phyloP scores from a whole-genome alignment of 2,329 filamentous ascomycete genomes.

The Botrytis pseudocinerea region DNA sequence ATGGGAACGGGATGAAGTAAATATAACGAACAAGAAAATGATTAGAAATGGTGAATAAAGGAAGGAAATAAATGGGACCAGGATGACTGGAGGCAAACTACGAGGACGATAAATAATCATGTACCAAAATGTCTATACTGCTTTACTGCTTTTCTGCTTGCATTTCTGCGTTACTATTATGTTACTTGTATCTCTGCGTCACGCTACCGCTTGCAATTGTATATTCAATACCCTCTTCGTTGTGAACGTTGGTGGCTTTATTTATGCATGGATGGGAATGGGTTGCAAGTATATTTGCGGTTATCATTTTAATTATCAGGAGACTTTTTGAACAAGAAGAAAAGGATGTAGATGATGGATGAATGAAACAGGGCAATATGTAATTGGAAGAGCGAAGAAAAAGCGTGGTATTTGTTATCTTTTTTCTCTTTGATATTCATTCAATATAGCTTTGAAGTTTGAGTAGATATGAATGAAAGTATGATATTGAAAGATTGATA shows the following conservation, averaged over 20 bases:
- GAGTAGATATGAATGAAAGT: background rate
- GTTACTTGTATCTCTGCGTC: constrained; percentile 10
- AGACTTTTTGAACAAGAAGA: background rate
- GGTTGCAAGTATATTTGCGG: background rate
- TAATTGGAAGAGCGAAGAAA: background rate
- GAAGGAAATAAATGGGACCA: constrained; percentile 12
- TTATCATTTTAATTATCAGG: background rate
- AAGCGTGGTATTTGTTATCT: background rate
- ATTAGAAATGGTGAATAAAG: constrained; percentile 1
- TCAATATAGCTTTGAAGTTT: background rate
- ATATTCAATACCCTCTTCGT: constrained; percentile 14
- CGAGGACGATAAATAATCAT: constrained; percentile 26
- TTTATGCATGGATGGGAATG: constrained; percentile 17
- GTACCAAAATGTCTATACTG: constrained; percentile 29
- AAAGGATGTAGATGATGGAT: background rate
- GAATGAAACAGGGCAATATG: background rate
- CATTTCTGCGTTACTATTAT: constrained; percentile 15
- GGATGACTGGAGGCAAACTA: background rate
- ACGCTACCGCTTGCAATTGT: constrained; percentile 10
- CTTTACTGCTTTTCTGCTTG: constrained; percentile 22
- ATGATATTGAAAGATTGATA: background rate
- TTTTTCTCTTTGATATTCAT: background rate
- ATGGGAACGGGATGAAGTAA: constrained; percentile 33
- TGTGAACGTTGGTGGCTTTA: constrained; percentile 18
- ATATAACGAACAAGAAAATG: background rate